These are phyloP conservation scores for Colletotrichum scovillei DNA, from an alignment of 2,329 filamentous ascomycete genomes.

Conservation along the genomic window DNA sequence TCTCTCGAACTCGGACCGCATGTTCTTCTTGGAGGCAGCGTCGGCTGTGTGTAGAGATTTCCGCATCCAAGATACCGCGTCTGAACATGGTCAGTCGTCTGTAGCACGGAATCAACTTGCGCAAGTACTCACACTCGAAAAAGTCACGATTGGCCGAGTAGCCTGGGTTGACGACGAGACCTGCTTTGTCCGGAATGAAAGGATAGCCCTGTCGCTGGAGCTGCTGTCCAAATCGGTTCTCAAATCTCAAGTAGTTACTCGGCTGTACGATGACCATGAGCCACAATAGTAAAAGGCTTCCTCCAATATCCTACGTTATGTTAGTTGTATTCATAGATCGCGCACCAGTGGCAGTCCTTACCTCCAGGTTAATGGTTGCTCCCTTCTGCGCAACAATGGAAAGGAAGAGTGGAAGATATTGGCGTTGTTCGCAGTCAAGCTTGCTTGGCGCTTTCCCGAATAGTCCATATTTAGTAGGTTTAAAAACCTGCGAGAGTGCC, in stretches of 20 bases:
- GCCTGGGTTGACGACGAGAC: constrained; percentile 51
- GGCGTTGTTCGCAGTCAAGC: constrained; percentile 54
- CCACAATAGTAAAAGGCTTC: constrained; percentile 64
- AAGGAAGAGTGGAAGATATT: constrained; percentile 63
- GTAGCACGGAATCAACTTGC: background rate
- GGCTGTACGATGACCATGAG: constrained; percentile 64
- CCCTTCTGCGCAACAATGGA: constrained; percentile 57
- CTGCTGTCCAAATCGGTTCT: constrained; percentile 60
- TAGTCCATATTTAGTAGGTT: constrained; percentile 58
- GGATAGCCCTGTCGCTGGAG: constrained; percentile 54
- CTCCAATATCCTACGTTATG: constrained; percentile 49
- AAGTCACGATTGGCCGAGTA: constrained; percentile 61
- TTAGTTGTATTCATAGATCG: constrained; percentile 14
- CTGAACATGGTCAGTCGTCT: constrained; percentile 37
- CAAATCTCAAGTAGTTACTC: constrained; percentile 55
- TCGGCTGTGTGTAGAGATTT: constrained; percentile 54
- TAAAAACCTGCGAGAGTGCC: constrained; percentile 59
- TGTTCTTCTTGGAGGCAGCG: constrained; percentile 46
- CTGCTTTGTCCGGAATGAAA: constrained; percentile 55
- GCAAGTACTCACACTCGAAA: constrained; percentile 55
- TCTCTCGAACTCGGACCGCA: constrained; percentile 55
- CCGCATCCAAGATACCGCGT: constrained; percentile 62
- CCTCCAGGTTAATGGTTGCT: constrained; percentile 58
- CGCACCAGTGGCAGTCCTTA: constrained; percentile 35
- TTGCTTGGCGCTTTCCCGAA: constrained; percentile 57